Percentiles rank a stretch among this genome's conserved stretches.
These are phyloP conservation scores for Salix koriyanagi DNA, from an alignment of 345 rosid species.

Conservation along the genomic window DNA sequence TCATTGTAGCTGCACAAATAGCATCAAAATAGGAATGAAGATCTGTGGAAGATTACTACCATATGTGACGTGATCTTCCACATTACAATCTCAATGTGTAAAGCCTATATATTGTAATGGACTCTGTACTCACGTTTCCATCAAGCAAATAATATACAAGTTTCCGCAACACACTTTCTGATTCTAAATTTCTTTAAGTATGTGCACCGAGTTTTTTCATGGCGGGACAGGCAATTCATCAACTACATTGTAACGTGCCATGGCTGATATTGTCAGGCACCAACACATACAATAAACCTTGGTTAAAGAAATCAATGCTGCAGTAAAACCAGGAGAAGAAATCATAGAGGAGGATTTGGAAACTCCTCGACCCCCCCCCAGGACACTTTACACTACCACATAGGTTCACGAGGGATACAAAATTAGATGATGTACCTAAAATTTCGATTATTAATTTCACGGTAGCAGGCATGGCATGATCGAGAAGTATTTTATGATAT, in stretches of 20 bases:
- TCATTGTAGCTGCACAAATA: too few relatives aligned
- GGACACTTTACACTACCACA: slow-evolving; percentile 19
- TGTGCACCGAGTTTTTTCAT: slow-evolving; percentile 14
- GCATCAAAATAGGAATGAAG: too few relatives aligned
- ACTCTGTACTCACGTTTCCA: too few relatives aligned
- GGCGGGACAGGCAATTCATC: slow-evolving; percentile 14
- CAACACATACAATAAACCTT: slow-evolving; percentile 8
- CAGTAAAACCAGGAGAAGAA: background rate
- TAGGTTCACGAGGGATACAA: slow-evolving; percentile 8
- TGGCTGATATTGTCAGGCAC: slow-evolving; percentile 19
- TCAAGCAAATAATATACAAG: too few relatives aligned
- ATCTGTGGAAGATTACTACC: too few relatives aligned
- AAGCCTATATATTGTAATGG: too few relatives aligned
- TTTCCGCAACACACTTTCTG: too few relatives aligned
- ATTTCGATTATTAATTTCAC: slow-evolving; percentile 12
- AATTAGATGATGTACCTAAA: slow-evolving; percentile 9
- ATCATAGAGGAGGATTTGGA: slow-evolving; percentile 13
- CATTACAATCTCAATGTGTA: too few relatives aligned
- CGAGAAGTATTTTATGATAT: slow-evolving; percentile 3
- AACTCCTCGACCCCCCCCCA: slow-evolving; percentile 1
- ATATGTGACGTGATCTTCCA: too few relatives aligned
- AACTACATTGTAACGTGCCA: slow-evolving; percentile 15
- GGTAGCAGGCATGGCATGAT: slow-evolving; percentile 17
- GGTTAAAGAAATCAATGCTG: background rate
- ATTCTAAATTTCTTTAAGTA: too few relatives aligned